Evolutionary conservation across 345 rosid genomes (phyloP).

Genomic region (Eucalyptus viminalis): DNA sequence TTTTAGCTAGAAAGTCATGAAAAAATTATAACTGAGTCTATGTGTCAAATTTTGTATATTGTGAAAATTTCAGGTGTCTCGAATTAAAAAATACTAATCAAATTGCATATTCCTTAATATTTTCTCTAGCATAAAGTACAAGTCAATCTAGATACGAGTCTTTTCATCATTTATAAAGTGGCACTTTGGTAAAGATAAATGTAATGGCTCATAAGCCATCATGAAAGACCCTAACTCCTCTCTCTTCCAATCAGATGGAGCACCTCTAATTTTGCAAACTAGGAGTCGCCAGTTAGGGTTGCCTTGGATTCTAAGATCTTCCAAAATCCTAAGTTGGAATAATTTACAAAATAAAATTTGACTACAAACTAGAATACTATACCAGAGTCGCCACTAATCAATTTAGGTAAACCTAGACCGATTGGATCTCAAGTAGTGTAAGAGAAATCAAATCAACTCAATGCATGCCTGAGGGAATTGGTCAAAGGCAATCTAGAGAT

Average conservation of each 20-base stretch:
- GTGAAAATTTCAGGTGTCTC: background rate
- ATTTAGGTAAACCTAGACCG: background rate
- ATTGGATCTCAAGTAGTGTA: background rate
- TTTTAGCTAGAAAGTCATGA: background rate
- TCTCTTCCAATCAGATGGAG: background rate
- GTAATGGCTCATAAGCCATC: background rate
- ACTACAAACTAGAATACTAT: background rate
- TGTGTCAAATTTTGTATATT: background rate
- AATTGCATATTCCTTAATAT: background rate
- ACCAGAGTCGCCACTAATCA: background rate
- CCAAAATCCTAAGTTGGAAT: background rate
- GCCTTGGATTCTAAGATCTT: background rate
- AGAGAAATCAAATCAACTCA: background rate
- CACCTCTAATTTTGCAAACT: background rate
- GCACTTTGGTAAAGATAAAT: background rate
- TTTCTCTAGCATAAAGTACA: background rate
- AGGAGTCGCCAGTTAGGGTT: background rate
- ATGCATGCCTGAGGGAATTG: background rate
- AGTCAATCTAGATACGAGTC: background rate
- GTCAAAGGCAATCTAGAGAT: background rate
- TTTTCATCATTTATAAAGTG: background rate
- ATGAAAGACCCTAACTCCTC: background rate
- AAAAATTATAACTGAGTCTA: background rate
- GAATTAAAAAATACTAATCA: background rate
- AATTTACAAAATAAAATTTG: background rate